A percentile compares a stretch with the other conserved stretches of the same genome.
phyloP scores from a whole-genome alignment of 2,329 filamentous ascomycete species.

The Zasmidium angulare region DNA sequence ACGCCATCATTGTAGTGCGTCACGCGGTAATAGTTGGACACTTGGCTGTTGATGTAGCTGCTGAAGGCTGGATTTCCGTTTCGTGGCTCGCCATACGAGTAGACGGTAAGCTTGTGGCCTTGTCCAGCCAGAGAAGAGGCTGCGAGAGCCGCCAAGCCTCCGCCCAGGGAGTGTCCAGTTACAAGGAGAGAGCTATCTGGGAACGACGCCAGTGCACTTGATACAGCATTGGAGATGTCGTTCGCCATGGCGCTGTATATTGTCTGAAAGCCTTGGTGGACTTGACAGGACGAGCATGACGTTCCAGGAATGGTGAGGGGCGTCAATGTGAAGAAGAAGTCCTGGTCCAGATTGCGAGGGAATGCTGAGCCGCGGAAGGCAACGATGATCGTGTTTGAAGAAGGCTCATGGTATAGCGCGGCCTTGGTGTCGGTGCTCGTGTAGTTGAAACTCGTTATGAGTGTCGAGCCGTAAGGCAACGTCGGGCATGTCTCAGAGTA shows the following conservation, averaged over 20 bases:
- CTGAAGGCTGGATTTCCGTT: conserved; percentile 60
- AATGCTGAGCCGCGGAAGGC: conserved; percentile 60
- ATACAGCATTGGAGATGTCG: conserved; percentile 46
- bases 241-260: conserved; percentile 57
- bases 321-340: conserved; percentile 47
- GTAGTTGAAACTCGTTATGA: conserved; percentile 5
- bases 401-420: conserved; percentile 1
- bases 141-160: conserved; percentile 61
- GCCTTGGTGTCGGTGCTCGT: conserved; percentile 1
- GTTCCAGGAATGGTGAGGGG: conserved; percentile 34
- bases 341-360: conserved; percentile 62
- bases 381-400: conserved; percentile 53
- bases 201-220: conserved; percentile 45
- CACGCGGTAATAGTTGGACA: conserved; percentile 60
- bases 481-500: conserved; percentile 5
- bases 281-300: conserved; percentile 48
- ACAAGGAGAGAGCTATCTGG: conserved; percentile 52
- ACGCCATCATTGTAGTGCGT: conserved; percentile 69
- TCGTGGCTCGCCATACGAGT: conserved; percentile 67
- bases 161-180: conserved; percentile 71
- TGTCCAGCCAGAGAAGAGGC: conserved; percentile 55
- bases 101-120: conserved; percentile 48
- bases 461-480: conserved; percentile 2
- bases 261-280: conserved; percentile 60
- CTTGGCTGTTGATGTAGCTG: conserved; percentile 54